These are phyloP conservation scores for Pelargonium hybrid DNA, from an alignment of 441 rosid genomes.

Conservation along the genomic window DNA sequence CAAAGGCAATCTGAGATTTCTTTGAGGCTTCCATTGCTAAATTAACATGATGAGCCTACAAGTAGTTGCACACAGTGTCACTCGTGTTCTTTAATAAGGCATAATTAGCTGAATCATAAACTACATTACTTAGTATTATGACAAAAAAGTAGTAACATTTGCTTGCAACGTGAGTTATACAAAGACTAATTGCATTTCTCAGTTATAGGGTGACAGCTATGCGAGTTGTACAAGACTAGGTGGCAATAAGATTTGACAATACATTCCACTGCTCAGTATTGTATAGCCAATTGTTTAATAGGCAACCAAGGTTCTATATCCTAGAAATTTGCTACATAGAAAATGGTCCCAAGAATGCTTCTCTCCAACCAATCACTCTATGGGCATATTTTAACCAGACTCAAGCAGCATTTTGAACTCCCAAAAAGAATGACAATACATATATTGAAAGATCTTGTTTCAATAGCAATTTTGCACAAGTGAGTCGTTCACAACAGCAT, in stretches of 20 bases:
- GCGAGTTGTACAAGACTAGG: neutral
- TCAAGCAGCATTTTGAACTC: neutral
- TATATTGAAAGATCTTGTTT: neutral
- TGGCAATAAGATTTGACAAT: neutral
- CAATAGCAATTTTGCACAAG: neutral
- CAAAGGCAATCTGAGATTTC: conserved; percentile 4
- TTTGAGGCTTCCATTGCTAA: conserved; percentile 6
- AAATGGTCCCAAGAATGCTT: neutral
- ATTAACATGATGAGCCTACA: conserved; percentile 7
- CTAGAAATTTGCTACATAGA: neutral
- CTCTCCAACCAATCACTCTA: neutral
- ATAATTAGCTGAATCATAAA: neutral
- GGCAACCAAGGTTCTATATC: neutral
- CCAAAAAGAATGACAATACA: neutral
- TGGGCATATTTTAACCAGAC: neutral
- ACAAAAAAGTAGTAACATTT: neutral
- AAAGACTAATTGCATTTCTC: neutral
- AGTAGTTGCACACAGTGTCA: neutral
- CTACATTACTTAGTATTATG: neutral
- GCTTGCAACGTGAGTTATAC: neutral
- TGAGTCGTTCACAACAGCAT: neutral
- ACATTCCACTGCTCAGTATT: neutral
- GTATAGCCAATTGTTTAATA: neutral
- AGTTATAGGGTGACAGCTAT: neutral
- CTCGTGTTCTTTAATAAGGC: neutral